Conservation (phyloP, 768 basidiomycete genomes). For the Mycena albidolilacea region DNA sequence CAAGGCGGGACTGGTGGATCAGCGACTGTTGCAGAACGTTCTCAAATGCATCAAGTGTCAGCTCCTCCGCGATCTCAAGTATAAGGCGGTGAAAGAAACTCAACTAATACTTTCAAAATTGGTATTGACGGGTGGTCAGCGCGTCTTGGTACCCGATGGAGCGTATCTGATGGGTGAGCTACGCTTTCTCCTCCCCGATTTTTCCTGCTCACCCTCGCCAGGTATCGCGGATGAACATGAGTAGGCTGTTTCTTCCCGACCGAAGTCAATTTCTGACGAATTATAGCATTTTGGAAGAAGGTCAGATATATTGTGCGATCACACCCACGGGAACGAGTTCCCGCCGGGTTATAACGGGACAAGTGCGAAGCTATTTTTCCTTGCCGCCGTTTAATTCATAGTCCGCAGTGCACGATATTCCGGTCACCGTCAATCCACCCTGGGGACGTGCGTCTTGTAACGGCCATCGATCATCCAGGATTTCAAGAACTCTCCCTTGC, state of each 20-base stretch:
- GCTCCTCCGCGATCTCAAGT: slow-evolving; percentile 38
- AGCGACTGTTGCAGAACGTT: slow-evolving; percentile 36
- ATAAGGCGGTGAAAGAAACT: slow-evolving; percentile 35
- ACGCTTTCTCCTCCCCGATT: background rate
- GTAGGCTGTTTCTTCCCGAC: background rate
- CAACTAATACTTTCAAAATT: background rate
- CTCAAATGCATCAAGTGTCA: slow-evolving; percentile 40
- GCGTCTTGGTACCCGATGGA: slow-evolving; percentile 33
- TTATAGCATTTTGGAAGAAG: slow-evolving; percentile 34
- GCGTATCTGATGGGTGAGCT: slow-evolving; percentile 35
- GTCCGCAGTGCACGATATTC: slow-evolving; percentile 37
- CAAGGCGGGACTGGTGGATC: slow-evolving; percentile 25
- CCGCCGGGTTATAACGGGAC: slow-evolving; percentile 34
- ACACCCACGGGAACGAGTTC: slow-evolving; percentile 25
- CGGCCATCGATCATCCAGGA: slow-evolving; percentile 32
- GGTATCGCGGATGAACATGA: slow-evolving; percentile 39
- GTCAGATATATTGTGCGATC: slow-evolving; percentile 39
- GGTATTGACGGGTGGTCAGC: slow-evolving; percentile 1
- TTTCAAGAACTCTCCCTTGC: slow-evolving; percentile 33
- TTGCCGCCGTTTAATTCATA: background rate
- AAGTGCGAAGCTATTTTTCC: slow-evolving; percentile 5
- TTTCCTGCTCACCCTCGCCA: background rate
- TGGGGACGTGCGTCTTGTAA: slow-evolving; percentile 38
- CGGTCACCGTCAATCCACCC: slow-evolving; percentile 40
- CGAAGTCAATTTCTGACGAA: background rate